Conservation (phyloP, 2,329 filamentous ascomycete genomes). For the Hortaea werneckii region DNA sequence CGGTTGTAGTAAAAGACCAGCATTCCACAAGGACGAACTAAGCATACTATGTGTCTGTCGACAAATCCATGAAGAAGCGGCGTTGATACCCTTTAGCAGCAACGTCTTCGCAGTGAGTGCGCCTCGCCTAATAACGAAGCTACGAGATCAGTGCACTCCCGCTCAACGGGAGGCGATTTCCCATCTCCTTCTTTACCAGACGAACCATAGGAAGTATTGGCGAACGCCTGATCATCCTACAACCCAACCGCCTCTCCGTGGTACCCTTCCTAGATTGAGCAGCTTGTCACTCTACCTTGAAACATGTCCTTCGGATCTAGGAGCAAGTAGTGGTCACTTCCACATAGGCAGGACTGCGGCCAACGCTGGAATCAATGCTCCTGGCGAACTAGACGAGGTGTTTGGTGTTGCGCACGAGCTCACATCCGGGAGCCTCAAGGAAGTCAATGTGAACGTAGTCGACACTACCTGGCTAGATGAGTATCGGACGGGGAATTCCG, state of each 20-base stretch:
- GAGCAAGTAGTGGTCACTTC: not conserved
- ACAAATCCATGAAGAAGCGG: not conserved
- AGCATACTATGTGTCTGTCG: not conserved
- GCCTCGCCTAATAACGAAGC: not conserved
- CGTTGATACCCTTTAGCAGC: not conserved
- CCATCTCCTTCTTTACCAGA: not conserved
- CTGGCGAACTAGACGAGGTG: not conserved
- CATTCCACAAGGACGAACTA: not conserved
- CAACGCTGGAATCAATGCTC: not conserved
- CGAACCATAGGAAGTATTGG: not conserved
- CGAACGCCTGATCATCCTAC: not conserved
- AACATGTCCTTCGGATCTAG: not conserved
- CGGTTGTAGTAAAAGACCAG: not conserved
- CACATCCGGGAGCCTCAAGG: not conserved
- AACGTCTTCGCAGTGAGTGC: not conserved
- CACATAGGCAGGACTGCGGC: not conserved
- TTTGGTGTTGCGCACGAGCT: not conserved
- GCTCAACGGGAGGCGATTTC: not conserved
- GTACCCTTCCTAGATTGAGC: not conserved
- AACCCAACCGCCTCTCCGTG: not conserved
- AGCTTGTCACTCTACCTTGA: not conserved
- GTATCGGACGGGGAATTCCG: not conserved
- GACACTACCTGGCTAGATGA: not conserved
- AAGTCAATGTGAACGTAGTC: not conserved
- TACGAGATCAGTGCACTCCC: not conserved